Evolutionary conservation across 805 yeast genomes (phyloP).

Genomic region (Blastobotrys mokoenaii): DNA sequence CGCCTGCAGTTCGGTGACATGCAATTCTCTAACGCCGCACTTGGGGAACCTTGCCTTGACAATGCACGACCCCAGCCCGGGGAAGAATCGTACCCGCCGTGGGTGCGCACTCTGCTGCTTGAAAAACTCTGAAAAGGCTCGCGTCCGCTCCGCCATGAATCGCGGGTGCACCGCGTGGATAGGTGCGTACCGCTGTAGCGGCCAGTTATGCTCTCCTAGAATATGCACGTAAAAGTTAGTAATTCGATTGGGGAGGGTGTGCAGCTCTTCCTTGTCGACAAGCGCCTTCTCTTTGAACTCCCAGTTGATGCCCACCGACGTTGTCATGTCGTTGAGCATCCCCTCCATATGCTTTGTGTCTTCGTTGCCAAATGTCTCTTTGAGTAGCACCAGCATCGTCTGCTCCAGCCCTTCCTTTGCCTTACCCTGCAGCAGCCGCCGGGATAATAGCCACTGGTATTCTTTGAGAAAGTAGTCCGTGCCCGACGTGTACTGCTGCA

Average conservation of each 20-base stretch:
- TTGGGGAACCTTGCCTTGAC: conserved; percentile 22
- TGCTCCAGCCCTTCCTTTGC: background rate
- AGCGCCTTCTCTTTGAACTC: conserved; percentile 35
- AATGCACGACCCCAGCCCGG: conserved; percentile 23
- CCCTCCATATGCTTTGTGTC: conserved; percentile 64
- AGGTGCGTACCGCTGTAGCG: conserved; percentile 21
- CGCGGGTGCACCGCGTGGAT: conserved; percentile 19
- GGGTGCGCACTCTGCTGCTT: conserved; percentile 4
- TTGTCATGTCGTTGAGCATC: conserved; percentile 88
- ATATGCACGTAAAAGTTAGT: conserved; percentile 17
- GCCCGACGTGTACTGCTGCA: background rate
- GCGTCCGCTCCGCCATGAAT: conserved; percentile 16
- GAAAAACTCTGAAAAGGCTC: conserved; percentile 21
- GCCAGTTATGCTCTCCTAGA: conserved; percentile 27
- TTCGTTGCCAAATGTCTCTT: too few species aligned
- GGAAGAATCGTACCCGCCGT: conserved; percentile 24
- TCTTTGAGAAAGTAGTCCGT: background rate
- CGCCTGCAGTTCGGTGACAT: conserved; percentile 23
- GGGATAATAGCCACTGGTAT: background rate
- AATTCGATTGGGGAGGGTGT: too few species aligned
- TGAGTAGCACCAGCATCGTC: too few species aligned
- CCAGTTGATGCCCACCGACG: conserved; percentile 60
- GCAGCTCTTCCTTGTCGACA: too few species aligned
- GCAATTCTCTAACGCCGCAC: conserved; percentile 25
- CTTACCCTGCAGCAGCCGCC: background rate